A percentile compares a stretch with the other conserved stretches of the same genome.
Evolutionary conservation across 495 filamentous ascomycete species (phyloP).

Genomic region (Aspergillus funiculosus): DNA sequence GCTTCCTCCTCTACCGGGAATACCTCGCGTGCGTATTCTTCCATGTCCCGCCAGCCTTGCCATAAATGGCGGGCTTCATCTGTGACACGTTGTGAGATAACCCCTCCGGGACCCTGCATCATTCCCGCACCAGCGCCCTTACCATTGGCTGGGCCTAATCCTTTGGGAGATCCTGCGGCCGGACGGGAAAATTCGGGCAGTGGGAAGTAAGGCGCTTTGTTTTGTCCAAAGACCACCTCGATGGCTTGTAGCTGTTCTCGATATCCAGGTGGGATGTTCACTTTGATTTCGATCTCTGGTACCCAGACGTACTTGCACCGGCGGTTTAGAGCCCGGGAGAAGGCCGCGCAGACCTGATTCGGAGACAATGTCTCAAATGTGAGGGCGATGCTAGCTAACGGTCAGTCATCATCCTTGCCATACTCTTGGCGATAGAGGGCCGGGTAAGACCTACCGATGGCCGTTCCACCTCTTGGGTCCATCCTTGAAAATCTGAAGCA

Average conservation of each 20-base stretch:
- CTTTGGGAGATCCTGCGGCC: conserved; percentile 42
- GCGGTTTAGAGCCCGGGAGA: conserved; percentile 69
- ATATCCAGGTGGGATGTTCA: conserved; percentile 84
- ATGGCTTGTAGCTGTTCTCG: conserved; percentile 76
- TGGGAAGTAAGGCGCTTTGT: conserved; percentile 61
- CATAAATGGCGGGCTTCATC: conserved; percentile 71
- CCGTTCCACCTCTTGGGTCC: conserved; percentile 78
- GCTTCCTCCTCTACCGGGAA: conserved; percentile 91
- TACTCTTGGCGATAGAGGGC: background rate
- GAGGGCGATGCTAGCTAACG: conserved; percentile 64
- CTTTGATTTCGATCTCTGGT: conserved; percentile 70
- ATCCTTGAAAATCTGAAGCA: conserved; percentile 94
- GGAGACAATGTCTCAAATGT: conserved; percentile 90
- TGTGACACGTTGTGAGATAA: conserved; percentile 52
- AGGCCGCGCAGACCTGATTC: conserved; percentile 69
- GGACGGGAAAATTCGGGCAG: conserved; percentile 45
- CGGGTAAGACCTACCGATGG: conserved; percentile 53
- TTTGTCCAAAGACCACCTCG: conserved; percentile 55
- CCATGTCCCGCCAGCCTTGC: conserved; percentile 85
- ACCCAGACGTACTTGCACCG: conserved; percentile 70
- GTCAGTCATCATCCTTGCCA: conserved; percentile 7
- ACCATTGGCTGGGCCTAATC: conserved; percentile 55
- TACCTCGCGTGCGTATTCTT: conserved; percentile 93
- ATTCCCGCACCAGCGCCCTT: conserved; percentile 56
- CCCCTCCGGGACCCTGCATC: conserved; percentile 52